phyloP scores from a whole-genome alignment of 106 monocot species.

The Cymbidium sinense region DNA sequence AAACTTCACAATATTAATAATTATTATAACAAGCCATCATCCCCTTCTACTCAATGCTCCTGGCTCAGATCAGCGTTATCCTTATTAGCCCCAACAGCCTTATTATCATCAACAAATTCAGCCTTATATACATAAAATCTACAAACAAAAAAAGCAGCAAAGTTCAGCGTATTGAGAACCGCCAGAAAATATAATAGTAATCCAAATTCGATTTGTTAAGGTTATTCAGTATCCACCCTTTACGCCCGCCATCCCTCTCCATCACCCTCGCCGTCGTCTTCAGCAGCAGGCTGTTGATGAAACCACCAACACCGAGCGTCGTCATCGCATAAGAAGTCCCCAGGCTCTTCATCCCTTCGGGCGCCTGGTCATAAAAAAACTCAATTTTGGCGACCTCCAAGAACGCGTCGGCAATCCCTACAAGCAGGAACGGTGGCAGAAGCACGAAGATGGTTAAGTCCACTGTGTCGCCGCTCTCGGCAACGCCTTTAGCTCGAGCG shows the following conservation, averaged over 20 bases:
- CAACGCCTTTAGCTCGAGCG: constrained; percentile 10
- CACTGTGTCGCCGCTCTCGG: not conserved
- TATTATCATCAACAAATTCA: not conserved
- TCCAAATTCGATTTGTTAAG: constrained; percentile 5
- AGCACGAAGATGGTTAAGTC: constrained; percentile 34
- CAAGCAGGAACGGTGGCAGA: constrained; percentile 47
- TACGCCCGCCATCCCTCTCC: constrained; percentile 5
- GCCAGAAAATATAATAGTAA: constrained; percentile 13
- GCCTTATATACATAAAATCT: not conserved
- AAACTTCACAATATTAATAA: no score
- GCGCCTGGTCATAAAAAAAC: constrained; percentile 62
- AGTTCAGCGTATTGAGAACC: constrained; percentile 10
- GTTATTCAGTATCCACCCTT: constrained; percentile 39
- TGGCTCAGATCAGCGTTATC: no score
- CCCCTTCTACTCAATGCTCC: no score
- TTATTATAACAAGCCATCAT: no score
- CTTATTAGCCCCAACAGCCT: no score
- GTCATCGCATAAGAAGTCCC: constrained; percentile 42
- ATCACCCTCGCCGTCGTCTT: constrained; percentile 20
- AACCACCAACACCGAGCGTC: constrained; percentile 33
- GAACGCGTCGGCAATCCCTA: constrained; percentile 53
- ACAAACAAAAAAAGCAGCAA: not conserved
- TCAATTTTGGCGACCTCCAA: constrained; percentile 39
- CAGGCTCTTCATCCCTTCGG: constrained; percentile 54
- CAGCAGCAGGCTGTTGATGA: constrained; percentile 47